These are phyloP conservation scores for Ophiocordyceps camponoti-rufipedis DNA, from an alignment of 2,329 filamentous ascomycete genomes.

Conservation along the genomic window DNA sequence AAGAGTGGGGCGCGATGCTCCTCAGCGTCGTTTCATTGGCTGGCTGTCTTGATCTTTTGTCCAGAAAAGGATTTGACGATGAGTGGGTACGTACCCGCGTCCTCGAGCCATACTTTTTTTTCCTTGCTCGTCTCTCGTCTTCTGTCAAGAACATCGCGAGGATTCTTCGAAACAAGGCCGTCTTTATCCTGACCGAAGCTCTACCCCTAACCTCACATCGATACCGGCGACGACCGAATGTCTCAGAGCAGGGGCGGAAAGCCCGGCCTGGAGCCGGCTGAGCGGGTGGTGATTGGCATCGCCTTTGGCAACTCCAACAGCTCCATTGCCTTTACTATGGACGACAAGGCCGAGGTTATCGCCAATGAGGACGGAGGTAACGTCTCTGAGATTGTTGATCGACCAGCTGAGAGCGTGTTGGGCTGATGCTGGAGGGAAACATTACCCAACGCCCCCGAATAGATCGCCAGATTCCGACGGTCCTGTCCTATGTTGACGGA, in stretches of 20 bases:
- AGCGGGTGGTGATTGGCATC: conserved; percentile 72
- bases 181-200: too few species aligned
- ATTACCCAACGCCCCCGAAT: background rate
- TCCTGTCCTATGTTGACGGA: conserved; percentile 85
- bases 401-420: background rate
- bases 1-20: too few species aligned
- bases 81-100: too few species aligned
- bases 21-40: too few species aligned
- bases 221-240: conserved; percentile 15
- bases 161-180: too few species aligned
- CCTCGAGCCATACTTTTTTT: too few species aligned
- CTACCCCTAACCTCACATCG: background rate
- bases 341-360: conserved; percentile 94
- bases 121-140: too few species aligned
- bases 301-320: conserved; percentile 98
- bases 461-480: conserved; percentile 94
- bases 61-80: too few species aligned
- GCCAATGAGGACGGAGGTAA: conserved; percentile 93
- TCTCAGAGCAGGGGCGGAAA: conserved; percentile 25
- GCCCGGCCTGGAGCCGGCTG: conserved; percentile 30
- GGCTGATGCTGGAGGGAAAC: background rate
- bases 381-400: background rate
- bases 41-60: too few species aligned
- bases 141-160: too few species aligned
- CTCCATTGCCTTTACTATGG: conserved; percentile 83